Conservation (phyloP, 768 basidiomycete genomes). For the Dioszegia crocea region DNA sequence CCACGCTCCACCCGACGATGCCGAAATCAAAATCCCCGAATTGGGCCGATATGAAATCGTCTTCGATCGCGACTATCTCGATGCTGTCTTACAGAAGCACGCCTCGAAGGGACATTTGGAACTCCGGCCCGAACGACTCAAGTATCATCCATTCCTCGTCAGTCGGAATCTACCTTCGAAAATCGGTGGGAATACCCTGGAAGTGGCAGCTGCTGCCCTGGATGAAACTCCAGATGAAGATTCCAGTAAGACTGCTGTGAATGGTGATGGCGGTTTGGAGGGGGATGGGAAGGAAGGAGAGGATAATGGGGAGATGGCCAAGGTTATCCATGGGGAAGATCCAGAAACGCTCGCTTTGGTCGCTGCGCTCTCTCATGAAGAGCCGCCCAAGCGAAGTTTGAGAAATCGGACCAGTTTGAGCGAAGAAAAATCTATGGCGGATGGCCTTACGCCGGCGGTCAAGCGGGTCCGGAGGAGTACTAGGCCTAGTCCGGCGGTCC, state of each 20-base stretch:
- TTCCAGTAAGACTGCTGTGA: neutral
- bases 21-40: conserved; percentile 54
- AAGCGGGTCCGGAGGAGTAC: neutral
- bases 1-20: neutral
- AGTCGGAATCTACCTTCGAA: conserved; percentile 45
- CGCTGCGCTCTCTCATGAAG: conserved; percentile 17
- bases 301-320: neutral
- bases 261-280: neutral
- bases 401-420: conserved; percentile 2
- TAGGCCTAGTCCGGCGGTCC: neutral
- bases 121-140: conserved; percentile 72
- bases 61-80: conserved; percentile 67
- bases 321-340: conserved; percentile 22
- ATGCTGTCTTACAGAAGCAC: conserved; percentile 64
- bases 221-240: neutral
- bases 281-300: conserved; percentile 4
- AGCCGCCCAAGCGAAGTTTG: conserved; percentile 20
- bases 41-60: conserved; percentile 62
- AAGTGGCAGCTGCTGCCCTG: conserved; percentile 16
- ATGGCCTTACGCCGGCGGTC: neutral
- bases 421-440: neutral
- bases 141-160: conserved; percentile 90
- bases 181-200: conserved; percentile 8
- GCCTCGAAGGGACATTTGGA: conserved; percentile 72
- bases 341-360: conserved; percentile 33